phyloP scores from a whole-genome alignment of 768 basidiomycete species.

The Pleurotus citrinopileatus region DNA sequence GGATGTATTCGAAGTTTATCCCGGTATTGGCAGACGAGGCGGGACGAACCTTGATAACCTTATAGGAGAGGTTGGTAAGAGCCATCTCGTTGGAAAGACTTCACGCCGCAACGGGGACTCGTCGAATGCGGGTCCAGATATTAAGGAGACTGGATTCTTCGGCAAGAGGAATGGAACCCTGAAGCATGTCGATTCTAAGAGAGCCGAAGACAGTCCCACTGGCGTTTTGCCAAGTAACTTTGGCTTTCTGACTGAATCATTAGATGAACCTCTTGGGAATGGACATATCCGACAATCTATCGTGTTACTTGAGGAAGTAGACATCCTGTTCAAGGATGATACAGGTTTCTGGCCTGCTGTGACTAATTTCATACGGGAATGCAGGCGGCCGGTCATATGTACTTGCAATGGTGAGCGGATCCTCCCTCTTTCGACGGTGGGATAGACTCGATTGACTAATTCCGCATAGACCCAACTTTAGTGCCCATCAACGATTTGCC shows the following conservation, averaged over 20 bases:
- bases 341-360: conserved; percentile 83
- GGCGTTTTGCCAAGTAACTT: conserved; percentile 17
- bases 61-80: conserved; percentile 91
- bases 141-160: neutral
- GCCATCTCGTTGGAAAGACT: conserved; percentile 68
- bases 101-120: neutral
- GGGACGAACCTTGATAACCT: conserved; percentile 74
- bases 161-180: neutral
- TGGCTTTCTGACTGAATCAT: conserved; percentile 18
- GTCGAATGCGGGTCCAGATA: neutral
- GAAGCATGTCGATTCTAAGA: neutral
- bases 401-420: conserved; percentile 85
- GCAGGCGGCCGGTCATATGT: conserved; percentile 85
- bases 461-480: conserved; percentile 57
- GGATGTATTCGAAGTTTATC: conserved; percentile 96
- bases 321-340: conserved; percentile 89
- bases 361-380: conserved; percentile 75
- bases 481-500: conserved; percentile 76
- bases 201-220: conserved; percentile 9
- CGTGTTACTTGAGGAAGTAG: conserved; percentile 93
- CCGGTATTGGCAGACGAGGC: conserved; percentile 89
- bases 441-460: conserved; percentile 3
- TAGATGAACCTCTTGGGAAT: neutral
- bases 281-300: conserved; percentile 70
- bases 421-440: conserved; percentile 12